phyloP scores from a whole-genome alignment of 2,329 filamentous ascomycete genomes.

The Alternaria infectoria region DNA sequence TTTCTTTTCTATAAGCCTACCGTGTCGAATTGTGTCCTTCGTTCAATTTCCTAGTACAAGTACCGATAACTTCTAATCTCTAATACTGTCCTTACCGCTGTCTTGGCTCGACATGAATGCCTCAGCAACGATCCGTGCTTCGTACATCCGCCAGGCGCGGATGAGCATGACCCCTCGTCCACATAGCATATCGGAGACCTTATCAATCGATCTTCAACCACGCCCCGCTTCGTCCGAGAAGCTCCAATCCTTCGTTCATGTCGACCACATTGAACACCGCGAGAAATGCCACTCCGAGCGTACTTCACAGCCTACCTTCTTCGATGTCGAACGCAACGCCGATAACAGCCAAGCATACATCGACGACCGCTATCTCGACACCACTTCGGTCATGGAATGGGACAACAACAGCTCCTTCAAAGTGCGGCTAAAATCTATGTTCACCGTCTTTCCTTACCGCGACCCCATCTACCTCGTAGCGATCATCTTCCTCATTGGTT shows the following conservation, averaged over 20 bases:
- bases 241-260: conserved; percentile 22
- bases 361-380: neutral
- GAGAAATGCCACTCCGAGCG: conserved; percentile 29
- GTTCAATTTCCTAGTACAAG: neutral
- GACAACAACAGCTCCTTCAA: neutral
- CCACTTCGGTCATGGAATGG: conserved; percentile 1
- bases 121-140: conserved; percentile 36
- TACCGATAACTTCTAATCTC: conserved; percentile 14
- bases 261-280: conserved; percentile 30
- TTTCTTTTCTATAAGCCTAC: neutral
- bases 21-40: neutral
- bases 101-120: conserved; percentile 31
- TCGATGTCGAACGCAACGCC: conserved; percentile 5
- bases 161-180: conserved; percentile 20
- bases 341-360: neutral
- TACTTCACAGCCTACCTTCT: neutral
- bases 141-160: conserved; percentile 32
- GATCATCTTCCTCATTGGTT: conserved; percentile 31
- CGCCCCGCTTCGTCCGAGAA: conserved; percentile 26
- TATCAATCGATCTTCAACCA: conserved; percentile 12
- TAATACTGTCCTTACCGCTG: neutral
- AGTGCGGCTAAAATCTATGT: conserved; percentile 16
- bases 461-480: conserved; percentile 40
- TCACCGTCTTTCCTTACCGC: conserved; percentile 33
- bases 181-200: neutral